Evolutionary conservation across 306 rosid species (phyloP).

Genomic region (Cicer arietinum): DNA sequence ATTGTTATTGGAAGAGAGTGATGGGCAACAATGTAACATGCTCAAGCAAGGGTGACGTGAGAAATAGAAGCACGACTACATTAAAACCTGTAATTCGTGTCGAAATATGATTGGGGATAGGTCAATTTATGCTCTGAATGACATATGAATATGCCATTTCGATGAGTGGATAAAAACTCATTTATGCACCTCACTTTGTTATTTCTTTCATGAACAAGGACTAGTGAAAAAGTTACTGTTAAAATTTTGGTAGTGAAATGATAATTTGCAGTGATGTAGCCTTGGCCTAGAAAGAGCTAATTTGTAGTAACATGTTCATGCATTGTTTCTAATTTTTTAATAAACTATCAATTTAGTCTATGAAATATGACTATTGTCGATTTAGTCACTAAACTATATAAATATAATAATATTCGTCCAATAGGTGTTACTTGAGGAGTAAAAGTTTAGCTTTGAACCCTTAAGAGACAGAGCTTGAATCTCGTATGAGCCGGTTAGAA

Average conservation of each 20-base stretch:
- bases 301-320: too few relatives aligned
- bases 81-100: neutral
- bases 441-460: too few relatives aligned
- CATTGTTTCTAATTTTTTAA: too few relatives aligned
- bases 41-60: conserved; percentile 60
- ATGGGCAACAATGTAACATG: conserved; percentile 52
- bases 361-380: too few relatives aligned
- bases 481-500: too few relatives aligned
- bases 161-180: neutral
- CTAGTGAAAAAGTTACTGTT: neutral
- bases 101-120: neutral
- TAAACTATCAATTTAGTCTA: too few relatives aligned
- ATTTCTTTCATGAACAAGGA: neutral
- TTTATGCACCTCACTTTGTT: neutral
- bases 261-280: neutral
- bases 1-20: conserved; percentile 64
- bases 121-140: neutral
- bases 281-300: neutral
- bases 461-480: too few relatives aligned
- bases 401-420: too few relatives aligned
- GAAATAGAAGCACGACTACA: neutral
- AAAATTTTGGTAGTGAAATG: neutral
- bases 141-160: neutral
- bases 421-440: too few relatives aligned
- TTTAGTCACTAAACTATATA: too few relatives aligned